A percentile compares a stretch with the other conserved stretches of the same genome.
These are phyloP conservation scores for Populus ilicifolia DNA, from an alignment of 345 rosid species.

Conservation along the genomic window DNA sequence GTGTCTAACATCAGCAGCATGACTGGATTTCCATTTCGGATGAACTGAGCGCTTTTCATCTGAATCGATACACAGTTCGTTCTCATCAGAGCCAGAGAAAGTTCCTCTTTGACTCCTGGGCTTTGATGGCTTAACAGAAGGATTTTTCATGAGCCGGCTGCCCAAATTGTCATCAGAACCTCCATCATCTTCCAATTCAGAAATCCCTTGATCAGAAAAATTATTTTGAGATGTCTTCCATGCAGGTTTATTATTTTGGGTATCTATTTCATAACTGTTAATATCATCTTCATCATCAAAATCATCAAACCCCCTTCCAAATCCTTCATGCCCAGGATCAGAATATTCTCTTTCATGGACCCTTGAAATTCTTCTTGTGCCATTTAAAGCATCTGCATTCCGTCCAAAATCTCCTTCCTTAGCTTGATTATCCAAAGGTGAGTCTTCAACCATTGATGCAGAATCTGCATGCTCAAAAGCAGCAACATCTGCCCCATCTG, in stretches of 20 bases:
- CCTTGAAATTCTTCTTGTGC: constrained; percentile 25
- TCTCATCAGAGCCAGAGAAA: constrained; percentile 44
- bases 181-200: constrained; percentile 39
- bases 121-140: constrained; percentile 31
- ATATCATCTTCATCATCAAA: constrained; percentile 89
- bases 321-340: constrained; percentile 34
- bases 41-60: constrained; percentile 53
- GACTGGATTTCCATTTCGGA: constrained; percentile 76
- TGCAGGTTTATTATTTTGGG: constrained; percentile 30
- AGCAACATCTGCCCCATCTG: constrained; percentile 97
- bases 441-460: constrained; percentile 30
- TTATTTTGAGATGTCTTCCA: constrained; percentile 33
- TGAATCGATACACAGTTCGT: constrained; percentile 46
- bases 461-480: constrained; percentile 86
- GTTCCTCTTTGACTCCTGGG: constrained; percentile 22
- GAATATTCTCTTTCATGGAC: constrained; percentile 38
- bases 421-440: constrained; percentile 16
- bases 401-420: constrained; percentile 36
- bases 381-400: constrained; percentile 34
- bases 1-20: constrained; percentile 45
- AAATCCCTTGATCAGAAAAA: constrained; percentile 44
- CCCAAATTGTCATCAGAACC: constrained; percentile 19
- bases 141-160: constrained; percentile 24
- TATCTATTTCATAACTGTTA: constrained; percentile 83
- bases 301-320: constrained; percentile 78